Evolutionary conservation across 202 grass and related monocot genomes (phyloP).

Genomic region (Tripidium arundinaceum): DNA sequence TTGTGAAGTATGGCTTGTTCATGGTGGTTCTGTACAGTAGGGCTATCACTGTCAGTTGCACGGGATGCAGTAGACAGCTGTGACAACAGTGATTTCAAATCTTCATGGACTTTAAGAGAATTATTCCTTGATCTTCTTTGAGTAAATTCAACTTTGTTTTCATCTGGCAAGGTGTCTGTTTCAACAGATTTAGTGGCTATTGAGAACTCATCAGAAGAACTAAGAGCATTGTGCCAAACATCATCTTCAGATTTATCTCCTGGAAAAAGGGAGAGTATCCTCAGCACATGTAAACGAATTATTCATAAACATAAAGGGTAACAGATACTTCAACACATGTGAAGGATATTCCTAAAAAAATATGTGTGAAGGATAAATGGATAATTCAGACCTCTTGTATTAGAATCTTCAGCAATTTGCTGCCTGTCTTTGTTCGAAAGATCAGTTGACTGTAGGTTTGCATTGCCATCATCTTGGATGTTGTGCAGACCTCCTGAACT

Average conservation of each 20-base stretch:
- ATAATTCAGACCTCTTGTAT: slow-evolving; percentile 14
- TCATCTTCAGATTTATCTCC: slow-evolving; percentile 33
- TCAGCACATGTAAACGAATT: slow-evolving; percentile 9
- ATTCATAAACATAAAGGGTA: background rate
- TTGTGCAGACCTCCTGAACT: background rate
- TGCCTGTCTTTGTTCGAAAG: background rate
- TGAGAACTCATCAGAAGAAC: background rate
- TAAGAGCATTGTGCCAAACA: slow-evolving; percentile 42
- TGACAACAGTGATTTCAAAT: slow-evolving; percentile 67
- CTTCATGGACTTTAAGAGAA: slow-evolving; percentile 59
- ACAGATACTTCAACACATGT: background rate
- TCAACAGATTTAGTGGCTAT: background rate
- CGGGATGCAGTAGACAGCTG: slow-evolving; percentile 57
- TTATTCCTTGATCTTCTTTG: slow-evolving; percentile 35
- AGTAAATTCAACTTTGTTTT: slow-evolving; percentile 26
- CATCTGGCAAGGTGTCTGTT: slow-evolving; percentile 8
- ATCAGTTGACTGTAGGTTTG: background rate
- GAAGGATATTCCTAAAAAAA: no score
- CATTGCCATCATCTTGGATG: slow-evolving; percentile 13
- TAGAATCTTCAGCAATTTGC: slow-evolving; percentile 7
- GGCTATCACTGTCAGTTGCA: slow-evolving; percentile 40
- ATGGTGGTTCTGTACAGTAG: slow-evolving; percentile 40
- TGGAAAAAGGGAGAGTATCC: background rate
- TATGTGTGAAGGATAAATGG: background rate
- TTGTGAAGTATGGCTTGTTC: slow-evolving; percentile 63